Base-by-base conservation (phyloP, 768 basidiomycete species). In the Collybia mongolica region DNA sequence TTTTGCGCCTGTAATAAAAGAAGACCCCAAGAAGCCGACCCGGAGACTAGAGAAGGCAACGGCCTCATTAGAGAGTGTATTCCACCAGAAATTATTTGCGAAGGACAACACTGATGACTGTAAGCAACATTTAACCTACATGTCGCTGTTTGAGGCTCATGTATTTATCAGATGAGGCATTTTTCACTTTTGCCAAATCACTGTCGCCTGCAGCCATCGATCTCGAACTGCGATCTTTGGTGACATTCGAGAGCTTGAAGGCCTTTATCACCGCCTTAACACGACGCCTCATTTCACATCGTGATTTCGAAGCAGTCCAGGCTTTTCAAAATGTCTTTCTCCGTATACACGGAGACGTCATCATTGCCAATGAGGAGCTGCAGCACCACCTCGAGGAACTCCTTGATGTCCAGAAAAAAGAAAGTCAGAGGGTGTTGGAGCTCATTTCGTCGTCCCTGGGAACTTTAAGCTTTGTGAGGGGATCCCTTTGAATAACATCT, bases 221-320 rank as follows among this genome's bases (percentile, higher is more conserved):
- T 65, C 74, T 97, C 15, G 96, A 98, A 62, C 72, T 99, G 19
- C 90, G 92, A 7, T 87, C 88, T 1, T 71, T 98, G 46, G 69
- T 81, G 23, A 78, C 84, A 2, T 69, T 90, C 29, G 74, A 83
- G 38, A 77, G 80, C 47, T 75, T 95, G 18, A 70, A 66, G 0
- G 64, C 75, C 17, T 98, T 98, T 72, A 70, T 97, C 40, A 71
- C 76, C 51, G 88, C 93, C 0, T 74, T 98, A 20, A 80, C 75
- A 9, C 80, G 71, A 48, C 84, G 96, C 3, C 75, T 98, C 22
- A 69, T 66, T 28, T 90, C 89, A 6, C 90, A 85, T 56, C 81
- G 82, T 42, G 97, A 99, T 69, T 98, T 97, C 61, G 97, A 99
- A 67, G 94, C 93, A 11, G 90, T 96, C 3, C 93, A 98, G 66